Conservation (phyloP, 495 filamentous ascomycete genomes). For the Xylaria telfairii region DNA sequence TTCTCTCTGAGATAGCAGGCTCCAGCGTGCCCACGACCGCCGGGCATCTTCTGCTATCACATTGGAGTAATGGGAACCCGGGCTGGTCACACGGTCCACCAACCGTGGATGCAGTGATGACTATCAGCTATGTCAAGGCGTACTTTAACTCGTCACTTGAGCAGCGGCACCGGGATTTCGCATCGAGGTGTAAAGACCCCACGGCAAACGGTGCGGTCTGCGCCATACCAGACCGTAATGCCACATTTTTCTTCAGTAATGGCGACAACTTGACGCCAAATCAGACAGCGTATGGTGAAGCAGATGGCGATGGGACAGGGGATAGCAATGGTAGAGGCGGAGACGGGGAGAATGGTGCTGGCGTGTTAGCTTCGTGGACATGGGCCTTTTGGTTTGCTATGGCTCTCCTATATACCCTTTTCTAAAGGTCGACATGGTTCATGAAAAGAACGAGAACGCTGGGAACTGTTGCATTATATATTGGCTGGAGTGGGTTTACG, state of each 20-base stretch:
- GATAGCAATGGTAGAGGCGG: constrained; percentile 1
- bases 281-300: constrained; percentile 54
- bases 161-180: constrained; percentile 52
- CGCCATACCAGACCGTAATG: constrained; percentile 61
- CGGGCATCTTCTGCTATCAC: constrained; percentile 71
- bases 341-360: constrained; percentile 19
- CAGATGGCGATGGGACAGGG: not conserved
- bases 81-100: constrained; percentile 75
- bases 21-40: constrained; percentile 59
- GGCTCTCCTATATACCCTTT: constrained; percentile 24
- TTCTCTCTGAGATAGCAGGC: constrained; percentile 61
- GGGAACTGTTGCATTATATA: not conserved
- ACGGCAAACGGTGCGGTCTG: constrained; percentile 55
- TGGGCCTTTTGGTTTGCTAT: constrained; percentile 26
- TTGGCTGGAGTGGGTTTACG: constrained; percentile 2
- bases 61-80: constrained; percentile 79
- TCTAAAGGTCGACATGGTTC: constrained; percentile 1
- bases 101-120: constrained; percentile 60
- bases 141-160: constrained; percentile 75
- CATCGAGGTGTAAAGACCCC: constrained; percentile 54
- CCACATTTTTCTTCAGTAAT: constrained; percentile 66
- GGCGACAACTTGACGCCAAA: constrained; percentile 61
- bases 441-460: not conserved
- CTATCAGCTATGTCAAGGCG: constrained; percentile 70
- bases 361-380: constrained; percentile 16